Base-by-base conservation (phyloP, 2,329 filamentous ascomycete species). In the Fusarium scirpi region DNA sequence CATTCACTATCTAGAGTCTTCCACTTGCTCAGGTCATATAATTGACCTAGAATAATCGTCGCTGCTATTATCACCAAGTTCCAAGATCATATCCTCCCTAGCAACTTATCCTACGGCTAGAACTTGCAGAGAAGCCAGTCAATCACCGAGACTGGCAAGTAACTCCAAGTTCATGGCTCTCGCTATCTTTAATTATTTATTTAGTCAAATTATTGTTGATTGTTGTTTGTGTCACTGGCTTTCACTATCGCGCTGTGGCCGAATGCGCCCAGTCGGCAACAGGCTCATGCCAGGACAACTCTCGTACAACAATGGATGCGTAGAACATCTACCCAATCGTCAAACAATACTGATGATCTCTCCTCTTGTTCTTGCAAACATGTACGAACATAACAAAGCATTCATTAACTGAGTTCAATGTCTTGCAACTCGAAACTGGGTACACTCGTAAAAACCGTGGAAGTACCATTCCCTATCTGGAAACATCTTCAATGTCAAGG, bases 21-120 rank as follows among this genome's bases (percentile, higher is more conserved):
- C 9, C 18, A 1, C 4, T 7, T 13, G 3, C 10, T 4, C 1
- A 13, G 1, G 1, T 13, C 10, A 27, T 15, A 6, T 6, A 16
- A 12, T 6, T 25, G 5, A 16, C 10, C 2, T 29, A 3, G 11
- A 7, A 6, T 8, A 11, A 9, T 8, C 2, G 6, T 38, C 10
- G 22, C 9, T 15, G 18, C 3, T 20, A 29, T 29, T 60, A 27
- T 65, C 10, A 16, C 13, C 12, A 20, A 65, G 48, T 53, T 34
- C 20, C 62, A 65, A 24, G 25, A 12, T 6, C 18, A 12, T 24
- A 8, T 9, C 25, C 12, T 24, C 10, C 9, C 2, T 4, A 22
- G 15, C n/a, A 8, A 13, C 11, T 27, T 65, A 48, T 29, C 34
- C 41, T 60, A 9, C 22, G 22, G 24, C n/a, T 10, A n/a, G 16